Evolutionary conservation across 2,329 filamentous ascomycete genomes (phyloP), one percentile per base, ranked within the genome.

Genomic region (Exophiala phaeomuriformis): DNA sequence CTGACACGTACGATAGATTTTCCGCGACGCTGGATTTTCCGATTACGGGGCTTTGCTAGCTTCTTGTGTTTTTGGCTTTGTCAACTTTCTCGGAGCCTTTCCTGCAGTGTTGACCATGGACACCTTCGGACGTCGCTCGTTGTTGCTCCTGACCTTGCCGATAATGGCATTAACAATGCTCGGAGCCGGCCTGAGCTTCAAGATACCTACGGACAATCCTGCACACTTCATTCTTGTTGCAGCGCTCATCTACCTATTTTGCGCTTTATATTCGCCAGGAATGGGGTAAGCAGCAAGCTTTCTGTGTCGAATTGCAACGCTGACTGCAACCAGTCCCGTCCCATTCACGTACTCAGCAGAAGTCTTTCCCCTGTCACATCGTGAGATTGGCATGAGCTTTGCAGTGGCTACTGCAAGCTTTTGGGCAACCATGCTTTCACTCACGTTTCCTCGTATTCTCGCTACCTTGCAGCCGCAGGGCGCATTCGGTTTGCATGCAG

Each of bases 41-140:
- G 66, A 73, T 42, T 68, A 73, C 5, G 65, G 65, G 3, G 78
- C 80, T 1, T 70, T 83, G 1, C 66, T 70, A 9, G 78, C 77
- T 2, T 81, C 78, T 2, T 71, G 81, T n/a, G 78, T 79, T 0
- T 82, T 85, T 62, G 83, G 83, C 47, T 66, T 82, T 30, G 74
- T 85, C 57, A 85, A 84, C 68, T 84, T 83, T 66, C 53, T 84
- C 44, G 84, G 83, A 56, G 79, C 81, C 9, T 81, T 81, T 66
- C 81, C 81, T 10, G 79, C 77, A 1, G 69, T 82, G 50, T 80
- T 76, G 64, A 81, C 78, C 1, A 82, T 82, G 55, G 80, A 83
- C 62, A 80, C 74, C 0, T 81, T 79, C 47, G 80, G 80, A 8
- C 75, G 80, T 2, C 71, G 80, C 6, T 79, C 77, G 56, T 68